Conservation (phyloP, 2,329 filamentous ascomycete genomes). For the Ophiosphaerella herpotricha region DNA sequence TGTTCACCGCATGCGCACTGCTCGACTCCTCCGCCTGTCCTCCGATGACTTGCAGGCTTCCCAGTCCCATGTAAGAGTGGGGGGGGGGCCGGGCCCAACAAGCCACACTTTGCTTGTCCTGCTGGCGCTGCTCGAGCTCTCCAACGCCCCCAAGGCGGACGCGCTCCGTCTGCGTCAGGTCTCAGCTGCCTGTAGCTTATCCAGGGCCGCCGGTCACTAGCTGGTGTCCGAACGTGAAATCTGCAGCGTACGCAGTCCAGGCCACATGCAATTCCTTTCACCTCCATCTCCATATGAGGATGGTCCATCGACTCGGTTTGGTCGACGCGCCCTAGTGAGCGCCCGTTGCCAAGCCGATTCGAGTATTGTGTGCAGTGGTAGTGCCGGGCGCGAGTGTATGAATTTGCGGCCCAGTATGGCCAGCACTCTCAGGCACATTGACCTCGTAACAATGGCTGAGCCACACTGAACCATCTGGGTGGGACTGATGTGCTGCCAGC, state of each 20-base stretch:
- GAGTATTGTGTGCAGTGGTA: conserved; percentile 29
- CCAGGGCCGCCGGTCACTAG: background rate
- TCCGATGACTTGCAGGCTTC: background rate
- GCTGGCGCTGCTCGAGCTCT: background rate
- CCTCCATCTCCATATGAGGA: too few species aligned
- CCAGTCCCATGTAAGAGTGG: too few species aligned
- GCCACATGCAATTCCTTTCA: too few species aligned
- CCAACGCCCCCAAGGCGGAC: background rate
- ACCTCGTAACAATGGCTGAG: background rate
- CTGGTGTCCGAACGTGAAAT: too few species aligned
- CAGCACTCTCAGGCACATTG: conserved; percentile 25
- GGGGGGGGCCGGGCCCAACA: too few species aligned
- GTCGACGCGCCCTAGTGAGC: too few species aligned
- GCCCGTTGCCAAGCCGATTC: conserved; percentile 33
- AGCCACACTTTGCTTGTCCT: too few species aligned
- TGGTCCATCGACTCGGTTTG: too few species aligned
- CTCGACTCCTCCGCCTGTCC: background rate
- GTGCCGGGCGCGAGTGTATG: conserved; percentile 12
- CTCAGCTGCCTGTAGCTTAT: conserved; percentile 4
- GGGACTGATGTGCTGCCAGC: too few species aligned
- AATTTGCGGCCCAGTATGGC: conserved; percentile 14
- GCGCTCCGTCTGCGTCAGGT: too few species aligned
- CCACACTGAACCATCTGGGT: too few species aligned
- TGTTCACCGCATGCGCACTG: conserved; percentile 3
- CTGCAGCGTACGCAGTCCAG: too few species aligned